Conservation (phyloP, 192 early-diverging fungal genomes). For the Backusella australiensis region DNA sequence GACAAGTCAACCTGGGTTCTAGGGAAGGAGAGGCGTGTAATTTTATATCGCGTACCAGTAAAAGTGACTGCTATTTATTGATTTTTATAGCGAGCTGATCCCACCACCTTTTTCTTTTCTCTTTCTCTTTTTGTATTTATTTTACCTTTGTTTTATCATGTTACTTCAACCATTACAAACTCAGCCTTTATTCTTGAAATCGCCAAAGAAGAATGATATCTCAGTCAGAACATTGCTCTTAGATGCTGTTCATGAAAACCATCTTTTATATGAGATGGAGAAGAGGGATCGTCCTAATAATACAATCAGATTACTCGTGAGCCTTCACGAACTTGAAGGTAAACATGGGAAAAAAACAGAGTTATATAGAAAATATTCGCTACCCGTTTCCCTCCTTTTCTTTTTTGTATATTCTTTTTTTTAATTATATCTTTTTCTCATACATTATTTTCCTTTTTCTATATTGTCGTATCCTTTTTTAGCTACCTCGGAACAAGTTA, state of each 20-base stretch:
- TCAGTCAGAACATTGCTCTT: neutral
- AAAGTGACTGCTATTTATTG: neutral
- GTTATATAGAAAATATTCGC: neutral
- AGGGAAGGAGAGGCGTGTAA: too few species aligned
- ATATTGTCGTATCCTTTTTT: neutral
- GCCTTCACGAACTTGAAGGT: conserved; percentile 21
- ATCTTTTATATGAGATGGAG: conserved; percentile 15
- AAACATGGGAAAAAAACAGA: conserved; percentile 3
- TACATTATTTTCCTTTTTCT: neutral
- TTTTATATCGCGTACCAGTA: neutral
- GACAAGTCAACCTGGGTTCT: too few species aligned
- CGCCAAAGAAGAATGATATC: conserved; percentile 3
- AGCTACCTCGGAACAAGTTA: conserved; percentile 10
- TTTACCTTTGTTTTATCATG: neutral
- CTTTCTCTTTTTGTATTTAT: neutral
- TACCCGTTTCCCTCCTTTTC: neutral
- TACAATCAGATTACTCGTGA: conserved; percentile 4
- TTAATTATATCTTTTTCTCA: neutral
- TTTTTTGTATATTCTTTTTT: neutral
- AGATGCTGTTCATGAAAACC: conserved; percentile 6
- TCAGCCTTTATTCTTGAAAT: conserved; percentile 4
- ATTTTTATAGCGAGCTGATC: neutral
- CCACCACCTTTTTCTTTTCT: neutral
- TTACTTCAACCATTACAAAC: conserved; percentile 7
- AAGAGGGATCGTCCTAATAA: conserved; percentile 17